Evolutionary conservation across 2,329 filamentous ascomycete species (phyloP).

Genomic region (Septoria petroselini): DNA sequence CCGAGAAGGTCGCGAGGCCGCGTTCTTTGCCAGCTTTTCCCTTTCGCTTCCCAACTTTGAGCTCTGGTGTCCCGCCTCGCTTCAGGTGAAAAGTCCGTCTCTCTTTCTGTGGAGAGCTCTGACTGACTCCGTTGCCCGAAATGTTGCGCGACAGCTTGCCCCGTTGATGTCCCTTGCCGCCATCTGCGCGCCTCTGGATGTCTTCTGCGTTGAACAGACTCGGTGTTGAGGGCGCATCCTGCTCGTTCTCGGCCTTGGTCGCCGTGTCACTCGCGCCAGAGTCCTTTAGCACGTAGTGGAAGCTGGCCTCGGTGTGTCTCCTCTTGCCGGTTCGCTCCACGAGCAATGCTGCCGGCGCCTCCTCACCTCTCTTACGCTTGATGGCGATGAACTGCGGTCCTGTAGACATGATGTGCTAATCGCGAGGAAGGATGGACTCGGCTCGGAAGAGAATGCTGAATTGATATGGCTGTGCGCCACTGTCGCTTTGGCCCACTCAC

Average conservation of each 20-base stretch:
- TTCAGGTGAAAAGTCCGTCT: slow-evolving; percentile 29
- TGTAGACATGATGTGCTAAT: slow-evolving; percentile 16
- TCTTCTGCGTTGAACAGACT: slow-evolving; percentile 14
- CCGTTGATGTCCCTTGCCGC: neutral
- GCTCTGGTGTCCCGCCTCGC: slow-evolving; percentile 20
- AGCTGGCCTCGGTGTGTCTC: slow-evolving; percentile 13
- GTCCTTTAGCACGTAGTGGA: slow-evolving; percentile 25
- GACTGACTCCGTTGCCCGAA: slow-evolving; percentile 20
- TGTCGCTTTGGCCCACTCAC: no score
- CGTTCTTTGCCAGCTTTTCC: slow-evolving; percentile 23
- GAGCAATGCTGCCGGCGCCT: slow-evolving; percentile 30
- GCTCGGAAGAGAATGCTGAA: no score
- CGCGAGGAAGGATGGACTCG: no score
- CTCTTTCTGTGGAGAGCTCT: slow-evolving; percentile 12
- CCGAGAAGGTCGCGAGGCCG: slow-evolving; percentile 32
- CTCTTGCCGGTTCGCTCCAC: slow-evolving; percentile 31
- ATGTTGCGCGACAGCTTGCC: slow-evolving; percentile 16
- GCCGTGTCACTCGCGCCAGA: neutral
- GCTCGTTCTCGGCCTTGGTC: slow-evolving; percentile 12
- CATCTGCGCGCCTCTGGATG: slow-evolving; percentile 9
- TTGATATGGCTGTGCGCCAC: no score
- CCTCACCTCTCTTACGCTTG: slow-evolving; percentile 33
- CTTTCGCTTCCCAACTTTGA: slow-evolving; percentile 21
- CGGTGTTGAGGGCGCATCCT: slow-evolving; percentile 2
- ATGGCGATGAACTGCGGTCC: slow-evolving; percentile 31